These are phyloP conservation scores for Hypoxylon fuscum DNA, from an alignment of 495 filamentous ascomycete species.

Conservation along the genomic window DNA sequence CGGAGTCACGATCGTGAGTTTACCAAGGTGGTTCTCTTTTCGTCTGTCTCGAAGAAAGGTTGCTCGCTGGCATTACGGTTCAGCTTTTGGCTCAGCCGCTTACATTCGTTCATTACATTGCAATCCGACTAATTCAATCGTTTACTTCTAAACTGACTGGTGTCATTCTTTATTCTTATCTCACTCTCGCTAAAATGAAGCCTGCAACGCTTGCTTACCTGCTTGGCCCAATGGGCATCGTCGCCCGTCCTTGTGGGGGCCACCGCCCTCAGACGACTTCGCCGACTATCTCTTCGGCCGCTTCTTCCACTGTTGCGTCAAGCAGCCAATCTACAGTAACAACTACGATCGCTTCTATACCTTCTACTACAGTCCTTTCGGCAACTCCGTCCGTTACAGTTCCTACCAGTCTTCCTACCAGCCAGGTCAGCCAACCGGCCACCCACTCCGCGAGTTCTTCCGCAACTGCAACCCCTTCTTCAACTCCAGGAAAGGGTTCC, in stretches of 20 bases:
- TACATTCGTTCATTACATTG: constrained; percentile 21
- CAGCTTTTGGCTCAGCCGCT: constrained; percentile 4
- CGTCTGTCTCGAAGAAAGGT: constrained; percentile 5
- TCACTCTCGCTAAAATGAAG: constrained; percentile 18
- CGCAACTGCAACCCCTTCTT: constrained; percentile 10
- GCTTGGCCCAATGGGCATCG: constrained; percentile 30
- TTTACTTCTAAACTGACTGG: background rate
- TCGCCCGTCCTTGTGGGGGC: constrained; percentile 29
- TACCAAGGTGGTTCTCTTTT: background rate
- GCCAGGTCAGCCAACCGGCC: no score
- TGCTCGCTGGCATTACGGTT: constrained; percentile 1
- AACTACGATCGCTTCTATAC: constrained; percentile 8
- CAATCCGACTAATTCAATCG: constrained; percentile 5
- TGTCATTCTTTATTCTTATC: constrained; percentile 12
- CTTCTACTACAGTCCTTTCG: background rate
- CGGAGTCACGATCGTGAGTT: constrained; percentile 14
- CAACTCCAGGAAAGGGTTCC: constrained; percentile 1
- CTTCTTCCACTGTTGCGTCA: background rate
- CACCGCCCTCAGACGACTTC: constrained; percentile 17
- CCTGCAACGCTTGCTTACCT: constrained; percentile 26
- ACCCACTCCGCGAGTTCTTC: background rate
- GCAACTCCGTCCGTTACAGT: constrained; percentile 4
- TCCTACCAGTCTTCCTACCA: background rate
- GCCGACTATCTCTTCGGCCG: constrained; percentile 1
- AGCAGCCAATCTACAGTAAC: constrained; percentile 5